Evolutionary conservation across 371 early-diverging fungal species (phyloP), one percentile per base, ranked within the genome.

Genomic region (Rhizopus arrhizus): DNA sequence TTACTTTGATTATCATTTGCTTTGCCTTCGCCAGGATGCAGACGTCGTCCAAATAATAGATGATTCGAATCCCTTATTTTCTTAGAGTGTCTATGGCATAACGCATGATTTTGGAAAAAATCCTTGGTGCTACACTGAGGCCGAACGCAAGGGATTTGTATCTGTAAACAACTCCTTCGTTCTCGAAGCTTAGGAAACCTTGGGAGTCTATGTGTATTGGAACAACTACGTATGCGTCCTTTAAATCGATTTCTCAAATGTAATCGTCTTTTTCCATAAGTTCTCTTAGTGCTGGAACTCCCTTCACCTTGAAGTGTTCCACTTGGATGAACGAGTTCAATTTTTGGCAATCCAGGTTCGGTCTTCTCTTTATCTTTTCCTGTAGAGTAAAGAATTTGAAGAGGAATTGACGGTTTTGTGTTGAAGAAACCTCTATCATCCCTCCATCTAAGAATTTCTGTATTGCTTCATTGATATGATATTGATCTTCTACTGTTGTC

Each of bases 341-440:
- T 13, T 34, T 45, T 0, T 11, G 56, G 51, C 29, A 62, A 28
- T 62, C 52, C 16, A 62, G 34, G 31, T 56, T 56, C 2, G 51
- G 50, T 31, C 62, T 10, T n/a, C 53, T 12, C 33, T 60, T 60
- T 5, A 48, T 53, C 32, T 33, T 46, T 32, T 60, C 53, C n/a
- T 60, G 61, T 5, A 60, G 0, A 8, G 45, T 53, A 29, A 60
- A 60, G 47, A 60, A 33, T 5, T 34, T 52, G 22, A 36, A 60
- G 2, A 60, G 47, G 47, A 46, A 60, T 15, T 34, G 5, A 3
- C 34, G 4, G 11, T 51, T 34, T 34, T 51, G 45, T 5, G 28
- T 8, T 1, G 52, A 52, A 0, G 41, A 43, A 2, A 11, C 1
- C 33, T 59, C 45, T 31, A 59, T 51, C 33, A 59, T 45, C 9